Percentiles rank a stretch among this genome's conserved stretches.
Conservation (phyloP, 1,139 yeast species). For the Suhomyces taliae region DNA sequence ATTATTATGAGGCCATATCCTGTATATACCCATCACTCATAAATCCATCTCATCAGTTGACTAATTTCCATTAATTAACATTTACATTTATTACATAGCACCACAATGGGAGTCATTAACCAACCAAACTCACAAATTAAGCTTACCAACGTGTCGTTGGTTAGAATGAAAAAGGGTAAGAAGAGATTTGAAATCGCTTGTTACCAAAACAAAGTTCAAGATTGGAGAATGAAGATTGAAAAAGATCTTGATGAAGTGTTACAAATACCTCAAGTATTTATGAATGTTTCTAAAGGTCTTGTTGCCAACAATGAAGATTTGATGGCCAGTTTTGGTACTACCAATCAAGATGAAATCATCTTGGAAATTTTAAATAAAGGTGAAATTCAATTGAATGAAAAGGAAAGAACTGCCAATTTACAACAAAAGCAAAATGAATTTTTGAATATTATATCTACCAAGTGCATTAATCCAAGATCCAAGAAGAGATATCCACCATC, state of each 20-base stretch:
- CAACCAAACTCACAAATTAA: conserved; percentile 90
- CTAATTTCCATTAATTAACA: background rate
- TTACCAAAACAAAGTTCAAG: conserved; percentile 95
- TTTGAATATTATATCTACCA: conserved; percentile 78
- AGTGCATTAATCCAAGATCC: conserved; percentile 86
- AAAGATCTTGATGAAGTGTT: conserved; percentile 93
- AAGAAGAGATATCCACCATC: conserved; percentile 92
- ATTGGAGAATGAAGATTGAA: conserved; percentile 85
- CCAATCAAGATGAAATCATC: conserved; percentile 72
- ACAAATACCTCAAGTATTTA: conserved; percentile 92
- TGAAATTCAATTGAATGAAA: conserved; percentile 91
- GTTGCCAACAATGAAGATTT: conserved; percentile 90
- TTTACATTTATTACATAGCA: background rate
- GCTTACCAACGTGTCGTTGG: conserved; percentile 91
- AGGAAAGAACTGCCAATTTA: conserved; percentile 79
- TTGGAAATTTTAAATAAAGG: conserved; percentile 83
- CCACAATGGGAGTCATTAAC: conserved; percentile 60
- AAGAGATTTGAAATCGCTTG: conserved; percentile 94
- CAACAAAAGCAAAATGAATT: conserved; percentile 82
- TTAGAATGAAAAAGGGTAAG: conserved; percentile 85
- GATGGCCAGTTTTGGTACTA: conserved; percentile 68
- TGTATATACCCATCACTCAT: background rate
- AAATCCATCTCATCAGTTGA: background rate
- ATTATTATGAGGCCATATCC: too few relatives aligned
- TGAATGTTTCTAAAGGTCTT: conserved; percentile 91